Percentiles rank a stretch among this genome's conserved stretches.
Evolutionary conservation across 2,329 filamentous ascomycete species (phyloP).

Genomic region (Fusarium burgessii): DNA sequence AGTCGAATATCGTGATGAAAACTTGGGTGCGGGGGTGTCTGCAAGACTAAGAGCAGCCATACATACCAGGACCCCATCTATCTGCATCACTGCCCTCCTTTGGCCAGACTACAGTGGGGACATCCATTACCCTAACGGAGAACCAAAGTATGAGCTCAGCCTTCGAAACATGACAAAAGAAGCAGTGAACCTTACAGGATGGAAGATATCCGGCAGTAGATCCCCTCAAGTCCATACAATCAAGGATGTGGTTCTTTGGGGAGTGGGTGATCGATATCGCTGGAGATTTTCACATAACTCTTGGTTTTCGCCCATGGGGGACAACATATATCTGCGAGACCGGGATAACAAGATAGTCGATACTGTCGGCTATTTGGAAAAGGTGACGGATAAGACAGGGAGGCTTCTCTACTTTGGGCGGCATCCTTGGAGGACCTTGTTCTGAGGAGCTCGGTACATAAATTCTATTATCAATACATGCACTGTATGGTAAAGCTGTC

Average conservation of each 20-base stretch:
- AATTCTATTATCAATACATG: background rate
- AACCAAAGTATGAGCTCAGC: background rate
- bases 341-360: background rate
- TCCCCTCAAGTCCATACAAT: background rate
- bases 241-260: background rate
- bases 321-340: background rate
- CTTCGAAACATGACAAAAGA: background rate
- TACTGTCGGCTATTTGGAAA: background rate
- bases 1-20: background rate
- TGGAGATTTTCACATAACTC: background rate
- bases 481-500: background rate
- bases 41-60: background rate
- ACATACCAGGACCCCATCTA: background rate
- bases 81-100: background rate
- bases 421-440: background rate
- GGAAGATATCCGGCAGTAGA: background rate
- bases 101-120: background rate
- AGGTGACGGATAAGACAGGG: background rate
- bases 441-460: background rate
- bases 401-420: constrained; percentile 3
- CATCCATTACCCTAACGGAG: too few species aligned
- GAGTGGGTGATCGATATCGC: background rate
- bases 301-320: background rate
- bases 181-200: background rate
- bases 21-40: too few species aligned